Base-by-base conservation (phyloP, 2,329 filamentous ascomycete species). In the Xylogone sp. region DNA sequence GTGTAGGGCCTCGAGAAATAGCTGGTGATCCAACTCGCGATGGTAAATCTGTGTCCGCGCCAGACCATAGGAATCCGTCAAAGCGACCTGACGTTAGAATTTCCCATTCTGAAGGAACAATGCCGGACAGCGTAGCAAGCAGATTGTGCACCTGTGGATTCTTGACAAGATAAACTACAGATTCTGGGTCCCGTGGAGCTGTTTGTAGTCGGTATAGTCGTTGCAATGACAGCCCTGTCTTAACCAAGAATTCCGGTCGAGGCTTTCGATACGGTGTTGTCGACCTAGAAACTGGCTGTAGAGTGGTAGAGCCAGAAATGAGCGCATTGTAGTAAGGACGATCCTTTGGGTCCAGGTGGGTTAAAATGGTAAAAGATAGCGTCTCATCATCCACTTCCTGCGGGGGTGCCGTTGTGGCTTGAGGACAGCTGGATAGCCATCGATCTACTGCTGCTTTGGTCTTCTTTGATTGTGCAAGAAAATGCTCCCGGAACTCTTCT, bases 321-420 rank as follows among this genome's bases (percentile, higher is more conserved):
- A 97, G 74, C 9, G 90, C 86, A 60, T 90, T 92, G 72, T 95
- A 97, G 46, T 87, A 81, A 0, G 88, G 88, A 19, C 90, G 82
- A 59, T 95, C 84, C 42, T 88, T 81, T 2, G 83, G 74, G 48
- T 87, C 83, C 12, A 97, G 78, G 64, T 90, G 92, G 9, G 93
- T 97, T 53, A 97, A 75, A 68, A 97, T 95, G 49, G 93, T 92
- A 71, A 97, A 97, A 2, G 88, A 87, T 31, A 97, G 74, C 0
- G 93, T 97, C 70, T 97, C 93, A 56, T 97, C 92, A 62, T 97
- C 93, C 5, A 96, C 87, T 53, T 96, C 93, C 55, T 92, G 86
- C 0, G 91, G 91, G 1, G 90, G 86, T 48, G 86, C 87, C 1
- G 82, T 82, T 1, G 86, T 81, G 16, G 83, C 80, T 54, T 91